Evolutionary conservation across 2,329 filamentous ascomycete genomes (phyloP), one percentile per base, ranked within the genome.

Genomic region (Byssothecium circinans): DNA sequence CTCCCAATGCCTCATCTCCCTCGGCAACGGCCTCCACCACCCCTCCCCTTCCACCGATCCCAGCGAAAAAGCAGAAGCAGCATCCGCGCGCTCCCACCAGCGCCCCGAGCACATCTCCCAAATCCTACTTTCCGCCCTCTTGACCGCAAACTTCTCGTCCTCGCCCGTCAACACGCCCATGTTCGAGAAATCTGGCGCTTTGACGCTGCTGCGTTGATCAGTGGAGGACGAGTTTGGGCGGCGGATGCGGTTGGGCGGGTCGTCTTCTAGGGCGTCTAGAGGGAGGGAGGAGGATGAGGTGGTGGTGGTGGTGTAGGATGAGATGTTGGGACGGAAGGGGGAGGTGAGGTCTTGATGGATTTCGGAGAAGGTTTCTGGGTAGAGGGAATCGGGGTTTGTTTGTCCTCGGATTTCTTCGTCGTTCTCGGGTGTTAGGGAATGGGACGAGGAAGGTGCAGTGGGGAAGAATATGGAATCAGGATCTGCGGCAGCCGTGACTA

Each of bases 401-500:
- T 22, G 17, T 32, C 14, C 14, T 32, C 11, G 7, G 25, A 7
- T 27, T 27, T 11, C 25, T 27, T 27, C 25, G n/a, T n/a, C n/a
- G n/a, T n/a, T n/a, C n/a, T n/a, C n/a, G n/a, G n/a, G n/a, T n/a
- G n/a, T n/a, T n/a, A n/a, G n/a, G n/a, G n/a, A n/a, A 10, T 52
- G 25, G 19, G 37, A 25, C 8, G 41, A 57, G 11, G 43, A n/a
- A 18, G 23, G 53, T 42, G 46, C 51, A 63, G 54, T 44, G 0
- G 88, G 88, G 66, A 94, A 92, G 77, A 92, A 91, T 5, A 91
- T 76, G 22, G 84, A 78, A 55, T 92, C 89, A 0, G 88, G 88
- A 0, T 81, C 82, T 2, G 80, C 82, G 33, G 78, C 79, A 2
- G 88, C 88, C 17, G 82, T 78, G 43, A 92, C 78, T 35, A 89